A percentile compares a stretch with the other conserved stretches of the same genome.
Conservation (phyloP, 202 grass and related monocot genomes). For the Bolboschoenoplectus hybrid region DNA sequence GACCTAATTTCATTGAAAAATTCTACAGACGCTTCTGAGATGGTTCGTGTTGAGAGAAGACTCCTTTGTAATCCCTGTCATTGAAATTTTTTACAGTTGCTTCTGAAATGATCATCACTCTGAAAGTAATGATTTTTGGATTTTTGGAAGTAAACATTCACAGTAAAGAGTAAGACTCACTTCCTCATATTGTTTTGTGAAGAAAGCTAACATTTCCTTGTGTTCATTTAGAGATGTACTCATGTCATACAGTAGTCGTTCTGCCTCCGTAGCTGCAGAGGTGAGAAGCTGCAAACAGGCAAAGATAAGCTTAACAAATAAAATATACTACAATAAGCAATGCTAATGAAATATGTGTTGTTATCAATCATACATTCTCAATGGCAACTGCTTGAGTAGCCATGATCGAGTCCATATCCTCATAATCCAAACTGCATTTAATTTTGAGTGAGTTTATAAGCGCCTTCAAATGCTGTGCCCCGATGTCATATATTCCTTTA, state of each 20-base stretch:
- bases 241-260: conserved; percentile 63
- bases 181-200: conserved; percentile 54
- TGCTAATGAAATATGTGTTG: neutral
- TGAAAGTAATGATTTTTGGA: conserved; percentile 41
- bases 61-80: conserved; percentile 59
- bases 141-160: conserved; percentile 3
- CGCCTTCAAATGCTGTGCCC: conserved; percentile 58
- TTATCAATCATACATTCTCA: conserved; percentile 64
- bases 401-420: conserved; percentile 57
- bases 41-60: conserved; percentile 68
- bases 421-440: conserved; percentile 48
- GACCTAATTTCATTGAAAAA: conserved; percentile 59
- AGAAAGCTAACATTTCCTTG: conserved; percentile 59
- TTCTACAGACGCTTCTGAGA: conserved; percentile 64
- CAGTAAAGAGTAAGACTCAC: conserved; percentile 47
- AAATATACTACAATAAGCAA: conserved; percentile 15
- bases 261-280: conserved; percentile 62
- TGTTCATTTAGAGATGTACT: conserved; percentile 62
- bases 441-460: conserved; percentile 48
- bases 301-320: conserved; percentile 28
- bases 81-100: neutral
- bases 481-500: conserved; percentile 58
- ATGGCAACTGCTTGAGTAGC: conserved; percentile 50
- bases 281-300: conserved; percentile 63
- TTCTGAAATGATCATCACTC: conserved; percentile 25